Evolutionary conservation across 2,329 filamentous ascomycete genomes (phyloP).

Genomic region (Leptographium lundbergii): DNA sequence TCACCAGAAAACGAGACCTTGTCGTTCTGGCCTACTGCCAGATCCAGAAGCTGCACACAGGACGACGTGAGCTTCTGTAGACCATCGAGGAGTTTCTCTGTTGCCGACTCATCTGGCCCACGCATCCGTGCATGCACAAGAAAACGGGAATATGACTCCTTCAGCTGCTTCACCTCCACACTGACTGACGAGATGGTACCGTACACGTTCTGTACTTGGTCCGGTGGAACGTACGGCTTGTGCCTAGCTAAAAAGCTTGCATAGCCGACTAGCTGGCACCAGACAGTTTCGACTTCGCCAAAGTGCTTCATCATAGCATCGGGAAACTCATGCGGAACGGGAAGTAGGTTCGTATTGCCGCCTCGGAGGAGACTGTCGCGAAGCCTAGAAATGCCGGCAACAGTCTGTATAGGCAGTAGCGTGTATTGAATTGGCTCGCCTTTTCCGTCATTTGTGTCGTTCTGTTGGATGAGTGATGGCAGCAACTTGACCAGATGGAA

Average conservation of each 20-base stretch:
- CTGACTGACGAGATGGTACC: neutral
- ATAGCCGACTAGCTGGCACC: neutral
- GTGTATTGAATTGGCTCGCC: constrained; percentile 1
- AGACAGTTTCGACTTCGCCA: neutral
- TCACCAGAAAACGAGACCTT: neutral
- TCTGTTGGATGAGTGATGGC: neutral
- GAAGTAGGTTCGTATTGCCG: neutral
- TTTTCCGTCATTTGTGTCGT: neutral
- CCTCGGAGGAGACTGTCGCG: neutral
- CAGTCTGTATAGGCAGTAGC: neutral
- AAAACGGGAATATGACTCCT: neutral
- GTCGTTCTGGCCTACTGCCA: neutral
- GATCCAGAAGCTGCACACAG: neutral
- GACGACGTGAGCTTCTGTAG: neutral
- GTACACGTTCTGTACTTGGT: neutral
- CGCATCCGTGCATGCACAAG: neutral
- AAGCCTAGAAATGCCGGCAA: neutral
- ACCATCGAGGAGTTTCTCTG: neutral
- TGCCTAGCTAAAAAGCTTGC: neutral
- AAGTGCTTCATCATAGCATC: neutral
- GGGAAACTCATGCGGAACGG: neutral
- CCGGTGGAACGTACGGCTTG: neutral
- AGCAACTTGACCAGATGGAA: constrained; percentile 1
- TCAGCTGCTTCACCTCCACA: neutral
- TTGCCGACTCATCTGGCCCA: neutral